Evolutionary conservation across 306 rosid genomes (phyloP).

Genomic region (Herpetospermum pedunculosum): DNA sequence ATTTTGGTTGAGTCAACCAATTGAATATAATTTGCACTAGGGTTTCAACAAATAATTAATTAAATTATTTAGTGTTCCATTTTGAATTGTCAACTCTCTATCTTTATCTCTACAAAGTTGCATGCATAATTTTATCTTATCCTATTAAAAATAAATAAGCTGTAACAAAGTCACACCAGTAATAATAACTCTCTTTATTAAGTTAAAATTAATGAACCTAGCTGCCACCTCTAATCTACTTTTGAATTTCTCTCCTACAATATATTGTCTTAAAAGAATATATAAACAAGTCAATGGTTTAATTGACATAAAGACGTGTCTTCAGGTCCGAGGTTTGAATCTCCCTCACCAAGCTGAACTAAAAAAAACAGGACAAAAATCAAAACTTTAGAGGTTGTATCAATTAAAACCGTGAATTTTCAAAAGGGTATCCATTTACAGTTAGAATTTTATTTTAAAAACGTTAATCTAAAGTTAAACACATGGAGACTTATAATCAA

Average conservation of each 20-base stretch:
- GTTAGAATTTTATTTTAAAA: too few relatives aligned
- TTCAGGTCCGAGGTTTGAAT: too few relatives aligned
- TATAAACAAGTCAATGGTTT: too few relatives aligned
- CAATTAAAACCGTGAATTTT: too few relatives aligned
- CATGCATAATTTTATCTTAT: not conserved
- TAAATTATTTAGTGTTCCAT: not conserved
- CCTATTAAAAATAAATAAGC: not conserved
- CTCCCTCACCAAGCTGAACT: too few relatives aligned
- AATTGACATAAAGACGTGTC: too few relatives aligned
- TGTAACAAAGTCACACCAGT: not conserved
- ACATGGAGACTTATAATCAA: too few relatives aligned
- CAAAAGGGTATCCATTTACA: too few relatives aligned
- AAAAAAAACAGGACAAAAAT: too few relatives aligned
- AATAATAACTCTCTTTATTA: not conserved
- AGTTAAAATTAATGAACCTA: not conserved
- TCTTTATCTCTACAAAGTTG: not conserved
- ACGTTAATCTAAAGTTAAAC: too few relatives aligned
- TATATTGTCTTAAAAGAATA: not conserved
- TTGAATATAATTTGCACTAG: not conserved
- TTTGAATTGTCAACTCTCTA: not conserved
- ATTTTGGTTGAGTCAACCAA: not conserved
- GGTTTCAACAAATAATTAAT: not conserved
- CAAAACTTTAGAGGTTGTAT: too few relatives aligned
- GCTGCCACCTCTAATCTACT: not conserved
- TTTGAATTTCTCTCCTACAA: not conserved